These are phyloP conservation scores for Solanum hybrid DNA, from an alignment of 305 asterid species.

Conservation along the genomic window DNA sequence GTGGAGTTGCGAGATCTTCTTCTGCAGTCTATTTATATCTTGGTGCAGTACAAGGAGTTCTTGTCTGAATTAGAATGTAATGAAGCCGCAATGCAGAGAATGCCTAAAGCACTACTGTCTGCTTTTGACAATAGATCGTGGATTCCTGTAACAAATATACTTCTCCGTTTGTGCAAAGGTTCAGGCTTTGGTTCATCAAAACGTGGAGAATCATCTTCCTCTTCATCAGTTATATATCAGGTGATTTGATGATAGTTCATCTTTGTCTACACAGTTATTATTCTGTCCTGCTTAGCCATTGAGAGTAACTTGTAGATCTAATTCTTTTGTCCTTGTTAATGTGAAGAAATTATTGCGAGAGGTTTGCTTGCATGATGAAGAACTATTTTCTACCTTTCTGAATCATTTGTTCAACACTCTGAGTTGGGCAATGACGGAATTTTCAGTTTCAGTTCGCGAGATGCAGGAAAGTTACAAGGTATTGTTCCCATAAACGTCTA, in stretches of 20 bases:
- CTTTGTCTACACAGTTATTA: background rate
- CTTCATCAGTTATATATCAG: slow-evolving; percentile 75
- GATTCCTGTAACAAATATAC: slow-evolving; percentile 89
- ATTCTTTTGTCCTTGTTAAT: background rate
- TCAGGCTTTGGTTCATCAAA: slow-evolving; percentile 73
- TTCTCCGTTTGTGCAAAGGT: slow-evolving; percentile 75
- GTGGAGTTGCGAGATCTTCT: slow-evolving; percentile 92
- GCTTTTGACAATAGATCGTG: slow-evolving; percentile 90
- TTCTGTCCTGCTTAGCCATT: background rate
- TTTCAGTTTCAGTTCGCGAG: slow-evolving; percentile 84
- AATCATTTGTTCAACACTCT: slow-evolving; percentile 81
- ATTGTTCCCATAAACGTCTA: background rate
- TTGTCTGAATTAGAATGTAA: slow-evolving; percentile 82
- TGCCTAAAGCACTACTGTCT: slow-evolving; percentile 80
- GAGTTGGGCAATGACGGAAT: slow-evolving; percentile 98
- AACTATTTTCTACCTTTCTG: slow-evolving; percentile 78
- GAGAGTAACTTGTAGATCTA: background rate
- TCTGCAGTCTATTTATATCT: slow-evolving; percentile 85
- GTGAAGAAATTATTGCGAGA: slow-evolving; percentile 77
- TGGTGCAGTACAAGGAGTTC: slow-evolving; percentile 81
- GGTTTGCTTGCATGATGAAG: slow-evolving; percentile 61
- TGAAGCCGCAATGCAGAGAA: slow-evolving; percentile 54
- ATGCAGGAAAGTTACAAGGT: slow-evolving; percentile 97
- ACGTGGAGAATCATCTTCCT: slow-evolving; percentile 79
- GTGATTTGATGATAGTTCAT: slow-evolving; percentile 16